Evolutionary conservation across 805 yeast species (phyloP).

Genomic region (Candida silvicultrix): DNA sequence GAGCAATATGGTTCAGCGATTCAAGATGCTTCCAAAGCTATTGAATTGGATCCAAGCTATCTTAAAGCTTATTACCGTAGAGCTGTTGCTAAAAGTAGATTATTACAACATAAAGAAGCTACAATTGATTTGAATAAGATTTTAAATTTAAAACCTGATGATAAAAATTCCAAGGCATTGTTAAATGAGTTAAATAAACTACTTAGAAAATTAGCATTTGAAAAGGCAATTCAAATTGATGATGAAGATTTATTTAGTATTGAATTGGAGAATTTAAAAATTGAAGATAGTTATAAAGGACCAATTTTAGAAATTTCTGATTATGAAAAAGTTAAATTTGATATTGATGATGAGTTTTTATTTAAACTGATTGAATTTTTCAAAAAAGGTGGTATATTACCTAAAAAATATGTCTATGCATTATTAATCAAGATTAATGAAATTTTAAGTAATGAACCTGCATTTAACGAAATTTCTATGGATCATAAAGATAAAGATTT

Average conservation of each 20-base stretch:
- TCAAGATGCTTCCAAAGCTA: constrained; percentile 67
- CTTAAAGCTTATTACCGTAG: constrained; percentile 82
- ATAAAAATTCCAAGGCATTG: constrained; percentile 57
- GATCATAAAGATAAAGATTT: constrained; percentile 8
- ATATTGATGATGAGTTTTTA: constrained; percentile 51
- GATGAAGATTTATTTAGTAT: constrained; percentile 30
- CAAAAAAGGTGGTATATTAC: constrained; percentile 64
- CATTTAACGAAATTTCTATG: constrained; percentile 65
- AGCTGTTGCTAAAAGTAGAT: constrained; percentile 75
- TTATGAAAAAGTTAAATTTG: constrained; percentile 11
- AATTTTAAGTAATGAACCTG: constrained; percentile 56
- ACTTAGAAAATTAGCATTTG: constrained; percentile 72
- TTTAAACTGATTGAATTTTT: constrained; percentile 63
- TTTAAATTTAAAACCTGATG: constrained; percentile 57
- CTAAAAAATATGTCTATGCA: constrained; percentile 79
- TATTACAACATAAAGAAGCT: constrained; percentile 71
- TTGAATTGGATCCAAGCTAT: constrained; percentile 59
- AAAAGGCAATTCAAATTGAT: constrained; percentile 75
- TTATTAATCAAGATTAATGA: constrained; percentile 68
- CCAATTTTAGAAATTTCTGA: constrained; percentile 34
- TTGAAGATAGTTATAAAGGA: constrained; percentile 57
- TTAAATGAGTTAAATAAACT: constrained; percentile 57
- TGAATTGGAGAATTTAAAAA: constrained; percentile 26
- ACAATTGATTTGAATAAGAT: constrained; percentile 61
- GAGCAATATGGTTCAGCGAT: constrained; percentile 87